Evolutionary conservation across 78 protist species (phyloP), one percentile per base, ranked within the genome.

Genomic region (Dictyostelium intermedium): DNA sequence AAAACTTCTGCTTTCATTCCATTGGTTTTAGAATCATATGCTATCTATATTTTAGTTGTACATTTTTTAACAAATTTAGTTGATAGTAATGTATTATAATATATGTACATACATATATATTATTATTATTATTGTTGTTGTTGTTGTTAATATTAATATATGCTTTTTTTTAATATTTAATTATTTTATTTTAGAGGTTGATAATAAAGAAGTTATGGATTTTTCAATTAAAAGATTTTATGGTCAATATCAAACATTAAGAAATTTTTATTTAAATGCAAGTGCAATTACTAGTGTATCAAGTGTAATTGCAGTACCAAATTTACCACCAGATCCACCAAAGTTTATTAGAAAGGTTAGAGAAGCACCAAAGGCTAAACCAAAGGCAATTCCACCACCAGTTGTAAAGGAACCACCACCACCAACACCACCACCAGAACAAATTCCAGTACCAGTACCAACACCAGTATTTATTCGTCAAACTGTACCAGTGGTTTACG

Each of bases 291-390:
- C 82, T 11, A 86, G 87, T 82, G 96, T 92, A 13, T 35, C 82
- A 0, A 81, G 91, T 60, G 96, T 92, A 13, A 92, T 92, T 84
- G 96, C 96, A 0, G 96, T 92, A 25, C 96, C 96, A 61, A 92
- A 80, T 45, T 39, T 92, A 14, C 96, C 96, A 81, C 96, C 91
- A 66, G 96, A 92, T 50, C 96, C 96, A 5, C 96, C 96, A 32
- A 86, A 92, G 41, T 92, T 92, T 66, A 72, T 84, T 30, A 80
- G 85, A 60, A 92, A 60, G 34, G 34, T 81, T 10, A 83, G 45
- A 34, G 87, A 80, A 10, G 66, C 30, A 89, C 94, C 93, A 32
- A 89, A 89, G 34, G 87, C 66, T 3, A 78, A 83, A 80, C 87
- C 87, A 41, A 11, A 66, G 3, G 86, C 70, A 39, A 34, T 41